phyloP scores from a whole-genome alignment of 371 early-diverging fungal species.

The Mucor mucedo region DNA sequence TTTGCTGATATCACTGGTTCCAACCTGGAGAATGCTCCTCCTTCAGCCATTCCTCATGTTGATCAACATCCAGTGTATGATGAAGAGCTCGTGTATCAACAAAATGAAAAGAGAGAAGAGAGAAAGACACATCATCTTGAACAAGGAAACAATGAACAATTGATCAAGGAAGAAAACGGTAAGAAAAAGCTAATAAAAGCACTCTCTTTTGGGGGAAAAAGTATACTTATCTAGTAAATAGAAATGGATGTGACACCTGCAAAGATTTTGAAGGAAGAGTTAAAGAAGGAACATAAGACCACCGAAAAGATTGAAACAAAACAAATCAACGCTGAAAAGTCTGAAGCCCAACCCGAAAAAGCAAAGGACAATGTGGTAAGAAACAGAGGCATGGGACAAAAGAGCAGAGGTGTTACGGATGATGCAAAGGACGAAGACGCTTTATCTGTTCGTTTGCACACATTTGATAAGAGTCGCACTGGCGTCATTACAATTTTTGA shows the following conservation, averaged over 20 bases:
- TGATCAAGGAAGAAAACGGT: conserved; percentile 30
- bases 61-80: conserved; percentile 40
- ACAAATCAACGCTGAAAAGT: neutral
- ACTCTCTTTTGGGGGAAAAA: too few relatives aligned
- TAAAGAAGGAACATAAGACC: conserved; percentile 5
- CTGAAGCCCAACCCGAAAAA: neutral
- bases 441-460: conserved; percentile 20
- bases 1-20: conserved; percentile 46
- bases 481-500: conserved; percentile 44
- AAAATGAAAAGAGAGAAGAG: conserved; percentile 35
- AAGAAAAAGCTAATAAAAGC: conserved; percentile 5
- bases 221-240: neutral
- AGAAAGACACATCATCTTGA: conserved; percentile 29
- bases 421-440: conserved; percentile 8
- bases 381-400: neutral
- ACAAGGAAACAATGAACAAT: conserved; percentile 26
- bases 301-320: conserved; percentile 7
- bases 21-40: conserved; percentile 47
- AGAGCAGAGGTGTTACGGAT: neutral
- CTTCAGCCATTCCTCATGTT: conserved; percentile 41
- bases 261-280: conserved; percentile 14
- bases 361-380: too few relatives aligned
- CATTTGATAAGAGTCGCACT: conserved; percentile 33
- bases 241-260: neutral
- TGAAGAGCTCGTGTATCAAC: conserved; percentile 38